Evolutionary conservation across 495 filamentous ascomycete species (phyloP).

Genomic region (Symbiotaphrina buchneri): DNA sequence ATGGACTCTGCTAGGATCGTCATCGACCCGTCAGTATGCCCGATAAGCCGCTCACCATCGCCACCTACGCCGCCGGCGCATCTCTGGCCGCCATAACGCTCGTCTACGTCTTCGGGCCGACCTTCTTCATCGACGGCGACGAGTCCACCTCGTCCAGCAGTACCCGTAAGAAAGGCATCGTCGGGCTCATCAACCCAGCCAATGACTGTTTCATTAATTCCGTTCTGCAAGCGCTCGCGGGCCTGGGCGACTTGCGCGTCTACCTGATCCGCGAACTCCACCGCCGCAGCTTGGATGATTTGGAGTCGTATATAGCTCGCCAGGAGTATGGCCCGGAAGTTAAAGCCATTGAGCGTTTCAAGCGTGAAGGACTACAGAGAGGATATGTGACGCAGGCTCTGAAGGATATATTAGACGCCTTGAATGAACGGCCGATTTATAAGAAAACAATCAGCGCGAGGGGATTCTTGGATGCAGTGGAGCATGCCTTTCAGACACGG

Average conservation of each 20-base stretch:
- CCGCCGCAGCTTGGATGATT: constrained; percentile 54
- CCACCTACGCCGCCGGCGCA: constrained; percentile 84
- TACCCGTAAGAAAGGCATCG: constrained; percentile 63
- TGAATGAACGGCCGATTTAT: constrained; percentile 87
- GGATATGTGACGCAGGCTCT: constrained; percentile 70
- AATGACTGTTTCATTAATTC: constrained; percentile 99
- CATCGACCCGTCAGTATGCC: constrained; percentile 43
- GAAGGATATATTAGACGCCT: constrained; percentile 76
- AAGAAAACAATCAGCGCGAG: constrained; percentile 82
- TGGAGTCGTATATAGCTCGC: no score
- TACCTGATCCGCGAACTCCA: constrained; percentile 82
- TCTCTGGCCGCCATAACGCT: constrained; percentile 90
- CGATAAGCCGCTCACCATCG: constrained; percentile 67
- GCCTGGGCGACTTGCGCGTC: constrained; percentile 69
- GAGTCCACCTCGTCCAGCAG: constrained; percentile 29
- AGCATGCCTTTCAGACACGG: constrained; percentile 65
- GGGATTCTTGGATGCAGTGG: constrained; percentile 55
- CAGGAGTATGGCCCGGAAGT: constrained; percentile 46
- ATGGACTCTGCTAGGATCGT: no score
- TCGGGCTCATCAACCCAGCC: constrained; percentile 74
- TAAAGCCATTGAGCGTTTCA: constrained; percentile 33
- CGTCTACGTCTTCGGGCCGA: constrained; percentile 91
- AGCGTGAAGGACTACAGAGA: constrained; percentile 49
- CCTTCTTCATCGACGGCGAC: constrained; percentile 76
- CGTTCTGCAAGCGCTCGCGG: constrained; percentile 83